Evolutionary conservation across 1,284 basidiomycete genomes (phyloP).

Genomic region (Stereum hirsutum): DNA sequence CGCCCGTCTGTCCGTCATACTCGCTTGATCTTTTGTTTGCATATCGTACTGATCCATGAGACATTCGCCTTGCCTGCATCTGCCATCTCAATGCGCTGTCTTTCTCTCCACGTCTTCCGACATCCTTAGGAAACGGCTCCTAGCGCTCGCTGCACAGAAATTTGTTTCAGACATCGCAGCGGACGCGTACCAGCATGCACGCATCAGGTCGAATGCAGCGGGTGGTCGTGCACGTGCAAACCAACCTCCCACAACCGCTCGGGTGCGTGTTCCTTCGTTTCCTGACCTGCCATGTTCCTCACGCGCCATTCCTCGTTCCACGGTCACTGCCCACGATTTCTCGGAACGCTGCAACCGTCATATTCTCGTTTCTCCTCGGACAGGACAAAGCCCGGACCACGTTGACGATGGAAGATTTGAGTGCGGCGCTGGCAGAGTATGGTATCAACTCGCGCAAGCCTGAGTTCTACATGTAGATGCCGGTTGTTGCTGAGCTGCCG

Average conservation of each 20-base stretch:
- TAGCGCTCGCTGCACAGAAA: constrained; percentile 96
- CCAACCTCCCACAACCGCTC: constrained; percentile 45
- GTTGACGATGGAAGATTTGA: constrained; percentile 95
- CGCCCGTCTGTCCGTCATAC: constrained; percentile 65
- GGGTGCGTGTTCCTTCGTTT: constrained; percentile 32
- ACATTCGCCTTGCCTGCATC: neutral
- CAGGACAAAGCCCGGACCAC: constrained; percentile 94
- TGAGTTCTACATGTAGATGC: constrained; percentile 69
- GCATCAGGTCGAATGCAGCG: constrained; percentile 79
- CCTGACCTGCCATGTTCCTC: constrained; percentile 1
- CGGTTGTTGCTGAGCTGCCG: too few relatives aligned
- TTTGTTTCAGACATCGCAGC: constrained; percentile 96
- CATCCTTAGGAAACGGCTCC: constrained; percentile 71
- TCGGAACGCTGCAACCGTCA: neutral
- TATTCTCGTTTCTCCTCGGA: neutral
- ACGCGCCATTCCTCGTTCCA: neutral
- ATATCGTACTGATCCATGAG: neutral
- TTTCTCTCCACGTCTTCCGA: neutral
- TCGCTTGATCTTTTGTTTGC: neutral
- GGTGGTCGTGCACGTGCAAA: constrained; percentile 59
- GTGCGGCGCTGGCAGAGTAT: constrained; percentile 88
- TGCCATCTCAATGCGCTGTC: neutral
- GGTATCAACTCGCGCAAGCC: constrained; percentile 93
- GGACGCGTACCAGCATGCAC: constrained; percentile 96
- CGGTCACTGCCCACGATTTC: neutral